Base-by-base conservation (phyloP, 2,329 filamentous ascomycete genomes). In the Microdochium nivale region DNA sequence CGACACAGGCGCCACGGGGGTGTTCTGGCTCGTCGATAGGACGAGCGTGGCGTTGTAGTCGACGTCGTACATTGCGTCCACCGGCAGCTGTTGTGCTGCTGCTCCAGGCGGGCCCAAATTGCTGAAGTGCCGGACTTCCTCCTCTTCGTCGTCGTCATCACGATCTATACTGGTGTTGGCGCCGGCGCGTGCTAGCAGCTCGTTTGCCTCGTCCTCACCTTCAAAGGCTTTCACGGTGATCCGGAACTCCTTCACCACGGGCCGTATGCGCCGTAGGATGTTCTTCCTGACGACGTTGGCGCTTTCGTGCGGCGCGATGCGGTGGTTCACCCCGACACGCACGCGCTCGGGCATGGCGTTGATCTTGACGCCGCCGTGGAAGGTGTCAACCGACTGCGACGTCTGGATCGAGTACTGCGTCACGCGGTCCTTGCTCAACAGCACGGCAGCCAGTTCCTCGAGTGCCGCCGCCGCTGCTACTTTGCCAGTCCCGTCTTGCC, bases 321-420 rank as follows among this genome's bases (percentile, higher is more conserved):
- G 77, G 65, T 81, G 77, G 59, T 82, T 81, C 35, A 81, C 70
- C 1, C 73, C 70, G 0, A 76, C 70, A 3, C 66, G 71, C 46
- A 78, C 72, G 46, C 73, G 74, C 61, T 81, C 78, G 0, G 79
- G 79, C 37, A 82, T 69, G 2, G 79, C 79, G 52, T 82, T 82
- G 55, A 77, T 74, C 60, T 82, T 82, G 44, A 79, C 73, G 10
- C 79, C 79, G 24, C 78, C 79, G 32, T 64, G 62, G 58, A 81
- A 73, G 32, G 79, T 64, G 58, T 81, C 78, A 0, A 77, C 72
- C 0, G 79, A 75, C 63, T 81, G 78, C 0, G 76, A 79, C 2
- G 79, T 81, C 57, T 81, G 78, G 62, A 81, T 71, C 1, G 77
- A 71, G 55, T 78, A 81, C 30, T 78, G 71, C 21, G 73, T 70